A percentile compares a stretch with the other conserved stretches of the same genome.
These are phyloP conservation scores for Alternaria infectoria DNA, from an alignment of 2,329 filamentous ascomycete genomes.

Conservation along the genomic window DNA sequence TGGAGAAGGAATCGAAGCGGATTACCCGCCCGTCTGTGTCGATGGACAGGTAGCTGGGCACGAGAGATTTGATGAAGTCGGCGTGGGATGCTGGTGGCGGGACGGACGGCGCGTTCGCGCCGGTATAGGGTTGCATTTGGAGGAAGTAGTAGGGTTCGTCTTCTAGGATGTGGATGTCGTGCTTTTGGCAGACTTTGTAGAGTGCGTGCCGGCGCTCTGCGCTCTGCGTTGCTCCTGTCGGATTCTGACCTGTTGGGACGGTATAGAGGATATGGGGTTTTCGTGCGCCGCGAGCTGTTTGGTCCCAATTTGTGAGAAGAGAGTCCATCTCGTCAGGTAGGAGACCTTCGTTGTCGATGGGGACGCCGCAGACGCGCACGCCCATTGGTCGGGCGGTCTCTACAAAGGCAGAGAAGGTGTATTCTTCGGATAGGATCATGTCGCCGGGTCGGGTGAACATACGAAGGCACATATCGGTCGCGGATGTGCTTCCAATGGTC, in stretches of 20 bases:
- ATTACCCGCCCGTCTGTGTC: slow-evolving; percentile 88
- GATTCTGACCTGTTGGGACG: slow-evolving; percentile 85
- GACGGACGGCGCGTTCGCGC: slow-evolving; percentile 57
- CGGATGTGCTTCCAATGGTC: slow-evolving; percentile 84
- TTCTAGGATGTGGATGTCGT: slow-evolving; percentile 86
- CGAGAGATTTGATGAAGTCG: slow-evolving; percentile 74
- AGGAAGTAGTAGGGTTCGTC: slow-evolving; percentile 96
- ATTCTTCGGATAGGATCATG: slow-evolving; percentile 84
- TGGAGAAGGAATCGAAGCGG: slow-evolving; percentile 92
- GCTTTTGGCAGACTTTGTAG: slow-evolving; percentile 79
- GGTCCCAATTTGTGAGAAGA: slow-evolving; percentile 70
- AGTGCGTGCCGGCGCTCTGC: slow-evolving; percentile 70
- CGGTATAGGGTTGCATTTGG: slow-evolving; percentile 80
- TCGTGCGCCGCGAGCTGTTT: slow-evolving; percentile 56
- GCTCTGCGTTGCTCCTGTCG: slow-evolving; percentile 83
- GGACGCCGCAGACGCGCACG: slow-evolving; percentile 64
- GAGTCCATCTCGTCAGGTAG: slow-evolving; percentile 67
- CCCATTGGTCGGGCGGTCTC: slow-evolving; percentile 70
- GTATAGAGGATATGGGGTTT: slow-evolving; percentile 75
- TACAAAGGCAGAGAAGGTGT: slow-evolving; percentile 81
- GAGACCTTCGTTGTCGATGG: slow-evolving; percentile 71
- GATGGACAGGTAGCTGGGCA: slow-evolving; percentile 78
- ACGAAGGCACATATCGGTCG: slow-evolving; percentile 81
- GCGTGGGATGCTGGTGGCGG: slow-evolving; percentile 68
- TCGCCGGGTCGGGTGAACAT: slow-evolving; percentile 82